Conservation (phyloP, 208 protist species). For the Blastocrithidia nonstop region DNA sequence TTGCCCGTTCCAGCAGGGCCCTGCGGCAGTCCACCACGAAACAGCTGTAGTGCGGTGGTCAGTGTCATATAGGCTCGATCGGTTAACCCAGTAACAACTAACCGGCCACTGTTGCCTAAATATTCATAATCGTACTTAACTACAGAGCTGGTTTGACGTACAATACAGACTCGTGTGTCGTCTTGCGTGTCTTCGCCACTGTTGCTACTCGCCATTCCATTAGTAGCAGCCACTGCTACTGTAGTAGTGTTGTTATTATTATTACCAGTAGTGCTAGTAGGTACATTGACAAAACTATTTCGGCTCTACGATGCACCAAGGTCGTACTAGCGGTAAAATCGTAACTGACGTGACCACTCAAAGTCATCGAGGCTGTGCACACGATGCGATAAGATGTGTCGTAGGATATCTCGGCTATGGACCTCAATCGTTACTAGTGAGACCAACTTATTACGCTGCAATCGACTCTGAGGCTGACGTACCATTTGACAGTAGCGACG, state of each 20-base stretch:
- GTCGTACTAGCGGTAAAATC: slow-evolving; percentile 73
- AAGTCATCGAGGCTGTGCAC: slow-evolving; percentile 86
- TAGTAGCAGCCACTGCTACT: neutral
- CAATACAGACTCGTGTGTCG: slow-evolving; percentile 38
- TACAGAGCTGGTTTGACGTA: slow-evolving; percentile 85
- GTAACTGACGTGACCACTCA: slow-evolving; percentile 94
- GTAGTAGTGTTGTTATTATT: neutral
- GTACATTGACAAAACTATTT: neutral
- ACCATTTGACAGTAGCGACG: slow-evolving; percentile 93
- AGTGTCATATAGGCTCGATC: slow-evolving; percentile 97
- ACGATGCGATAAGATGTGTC: slow-evolving; percentile 80
- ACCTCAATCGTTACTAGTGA: slow-evolving; percentile 98
- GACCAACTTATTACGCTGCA: slow-evolving; percentile 92
- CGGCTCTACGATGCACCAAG: slow-evolving; percentile 1
- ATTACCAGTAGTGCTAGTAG: neutral
- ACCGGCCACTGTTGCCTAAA: slow-evolving; percentile 91
- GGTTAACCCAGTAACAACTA: slow-evolving; percentile 97
- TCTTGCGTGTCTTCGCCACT: neutral
- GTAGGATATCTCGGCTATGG: slow-evolving; percentile 95
- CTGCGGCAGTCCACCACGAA: slow-evolving; percentile 86
- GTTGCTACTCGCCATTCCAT: no score
- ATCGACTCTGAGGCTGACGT: slow-evolving; percentile 70
- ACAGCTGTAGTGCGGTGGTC: slow-evolving; percentile 93
- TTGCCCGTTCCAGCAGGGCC: slow-evolving; percentile 97
- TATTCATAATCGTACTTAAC: slow-evolving; percentile 97